phyloP scores from a whole-genome alignment of 1,284 basidiomycete genomes.

The Trametes versicolor region DNA sequence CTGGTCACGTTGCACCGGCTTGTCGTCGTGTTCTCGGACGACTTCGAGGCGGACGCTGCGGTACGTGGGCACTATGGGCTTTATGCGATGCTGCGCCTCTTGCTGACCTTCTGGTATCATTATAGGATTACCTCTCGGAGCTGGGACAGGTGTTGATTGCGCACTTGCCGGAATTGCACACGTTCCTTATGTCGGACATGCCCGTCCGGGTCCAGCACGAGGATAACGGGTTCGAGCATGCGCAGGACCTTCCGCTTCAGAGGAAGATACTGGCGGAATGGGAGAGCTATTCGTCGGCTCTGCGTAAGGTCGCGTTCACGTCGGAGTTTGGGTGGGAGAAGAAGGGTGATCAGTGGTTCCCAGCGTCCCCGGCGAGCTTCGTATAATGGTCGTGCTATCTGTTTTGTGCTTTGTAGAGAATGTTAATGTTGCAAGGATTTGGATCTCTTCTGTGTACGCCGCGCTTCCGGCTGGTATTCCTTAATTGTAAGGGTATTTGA shows the following conservation, averaged over 20 bases:
- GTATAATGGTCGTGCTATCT: not conserved
- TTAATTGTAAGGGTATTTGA: too few species aligned
- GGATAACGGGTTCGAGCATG: not conserved
- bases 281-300: not conserved
- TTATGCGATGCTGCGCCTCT: not conserved
- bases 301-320: conserved; percentile 4
- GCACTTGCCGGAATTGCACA: conserved; percentile 12
- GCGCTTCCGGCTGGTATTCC: too few species aligned
- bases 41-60: conserved; percentile 1
- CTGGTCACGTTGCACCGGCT: not conserved
- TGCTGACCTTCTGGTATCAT: not conserved
- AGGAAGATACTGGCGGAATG: not conserved
- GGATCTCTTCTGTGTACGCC: too few species aligned
- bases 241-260: conserved; percentile 5
- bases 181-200: conserved; percentile 11
- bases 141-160: conserved; percentile 8
- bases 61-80: not conserved
- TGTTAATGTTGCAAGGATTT: not conserved
- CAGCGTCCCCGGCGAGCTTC: not conserved
- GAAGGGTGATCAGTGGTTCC: not conserved
- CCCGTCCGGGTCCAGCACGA: not conserved
- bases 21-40: conserved; percentile 1
- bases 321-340: conserved; percentile 7
- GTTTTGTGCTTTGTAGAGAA: not conserved
- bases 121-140: not conserved